Evolutionary conservation across 805 yeast genomes (phyloP), one percentile per base, ranked within the genome.

Genomic region (Dipodascus albidus): DNA sequence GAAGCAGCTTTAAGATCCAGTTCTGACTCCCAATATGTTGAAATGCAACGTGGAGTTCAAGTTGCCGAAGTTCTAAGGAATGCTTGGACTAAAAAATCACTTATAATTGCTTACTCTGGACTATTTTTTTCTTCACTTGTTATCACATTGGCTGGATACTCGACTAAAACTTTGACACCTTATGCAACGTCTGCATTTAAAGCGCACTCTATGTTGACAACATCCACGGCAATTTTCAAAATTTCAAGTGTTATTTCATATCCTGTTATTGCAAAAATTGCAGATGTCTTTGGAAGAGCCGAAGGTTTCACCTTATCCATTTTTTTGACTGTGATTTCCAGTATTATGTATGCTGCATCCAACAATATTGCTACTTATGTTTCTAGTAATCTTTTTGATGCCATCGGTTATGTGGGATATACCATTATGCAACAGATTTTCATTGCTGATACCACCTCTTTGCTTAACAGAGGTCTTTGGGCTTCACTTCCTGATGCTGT

Each of bases 211-310:
- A 62, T 73, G 62, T 55, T 73, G 17, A 63, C 76, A 1, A 70
- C 74, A 9, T 61, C 71, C 8, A 63, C 66, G 22, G 71, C 74
- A 33, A 74, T 74, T 2, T 69, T 67, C 21, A 63, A 69, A n/a
- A 67, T 74, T 52, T 64, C 72, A 47, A 64, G 67, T 48, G 69
- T 75, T 20, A 70, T 71, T 9, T 62, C 68, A 2, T 66, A 69
- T 51, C 72, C 76, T 2, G 59, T 72, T 20, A 57, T 73, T 59
- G 75, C 75, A 31, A 73, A 71, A 58, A 49, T 72, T 23, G 65
- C 75, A 1, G 75, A 73, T 55, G 64, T 70, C 31, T 62, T 70
- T 41, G 74, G 75, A 2, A 67, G 75, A 55, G 67, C 72, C n/a
- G 63, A 64, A 54, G 70, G 74, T 6, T 71, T 71, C 51, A 54